phyloP scores from a whole-genome alignment of 164 flowering plant genomes.

The Echeveria elegans region DNA sequence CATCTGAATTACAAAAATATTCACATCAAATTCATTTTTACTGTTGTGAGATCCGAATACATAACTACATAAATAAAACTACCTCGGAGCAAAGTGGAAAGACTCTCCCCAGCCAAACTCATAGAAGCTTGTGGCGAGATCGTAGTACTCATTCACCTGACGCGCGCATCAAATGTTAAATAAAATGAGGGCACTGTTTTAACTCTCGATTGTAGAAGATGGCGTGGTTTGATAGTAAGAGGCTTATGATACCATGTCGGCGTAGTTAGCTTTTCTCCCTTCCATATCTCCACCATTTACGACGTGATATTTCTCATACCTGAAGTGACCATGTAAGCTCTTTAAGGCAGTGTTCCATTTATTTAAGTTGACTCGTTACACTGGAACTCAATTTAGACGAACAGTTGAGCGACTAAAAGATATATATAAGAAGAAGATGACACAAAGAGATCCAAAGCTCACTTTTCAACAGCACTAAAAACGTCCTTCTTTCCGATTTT shows the following conservation, averaged over 20 bases:
- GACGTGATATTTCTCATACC: slow-evolving; percentile 7
- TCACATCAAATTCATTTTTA: background rate
- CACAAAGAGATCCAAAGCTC: too few relatives aligned
- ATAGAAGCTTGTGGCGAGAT: too few relatives aligned
- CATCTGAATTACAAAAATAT: slow-evolving; percentile 35
- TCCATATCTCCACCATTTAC: background rate
- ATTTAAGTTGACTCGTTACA: too few relatives aligned
- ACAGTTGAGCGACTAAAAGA: too few relatives aligned
- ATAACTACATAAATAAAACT: background rate
- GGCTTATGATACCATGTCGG: slow-evolving; percentile 5
- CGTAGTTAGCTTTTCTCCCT: slow-evolving; percentile 5
- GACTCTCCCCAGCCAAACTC: too few relatives aligned
- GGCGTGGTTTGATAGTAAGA: background rate
- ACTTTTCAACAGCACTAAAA: slow-evolving; percentile 7
- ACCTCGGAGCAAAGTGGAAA: slow-evolving; percentile 99
- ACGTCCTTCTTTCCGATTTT: slow-evolving; percentile 56
- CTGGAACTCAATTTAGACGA: too few relatives aligned
- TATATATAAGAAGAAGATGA: too few relatives aligned
- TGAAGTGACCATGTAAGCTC: background rate
- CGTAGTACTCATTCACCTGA: slow-evolving; percentile 98
- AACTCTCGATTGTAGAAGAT: too few relatives aligned
- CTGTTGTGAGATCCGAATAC: too few relatives aligned
- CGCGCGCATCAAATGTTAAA: too few relatives aligned
- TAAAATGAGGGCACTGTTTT: too few relatives aligned
- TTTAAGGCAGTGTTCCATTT: too few relatives aligned